Conservation (phyloP, 257 asterid species). For the Solanum infundibuliforme region DNA sequence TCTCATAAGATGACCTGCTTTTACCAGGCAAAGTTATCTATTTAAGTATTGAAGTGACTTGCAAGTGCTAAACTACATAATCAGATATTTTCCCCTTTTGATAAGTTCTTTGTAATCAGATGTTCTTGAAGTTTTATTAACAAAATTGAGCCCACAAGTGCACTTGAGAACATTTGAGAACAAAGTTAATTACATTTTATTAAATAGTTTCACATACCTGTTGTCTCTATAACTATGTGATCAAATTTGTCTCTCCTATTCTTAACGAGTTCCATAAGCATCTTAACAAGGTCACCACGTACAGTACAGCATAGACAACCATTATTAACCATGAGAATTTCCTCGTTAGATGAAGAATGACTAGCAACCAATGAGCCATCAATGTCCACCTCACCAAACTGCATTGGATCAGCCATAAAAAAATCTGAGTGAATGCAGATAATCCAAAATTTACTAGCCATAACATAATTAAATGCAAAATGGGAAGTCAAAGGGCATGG, state of each 20-base stretch:
- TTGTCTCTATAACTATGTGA: slow-evolving; percentile 92
- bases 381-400: slow-evolving; percentile 98
- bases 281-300: slow-evolving; percentile 92
- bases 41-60: neutral
- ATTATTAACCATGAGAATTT: slow-evolving; percentile 88
- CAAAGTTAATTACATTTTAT: neutral
- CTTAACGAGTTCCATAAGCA: slow-evolving; percentile 90
- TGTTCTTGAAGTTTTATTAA: neutral
- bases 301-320: slow-evolving; percentile 96
- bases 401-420: slow-evolving; percentile 15
- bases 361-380: slow-evolving; percentile 93
- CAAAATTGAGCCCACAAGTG: neutral
- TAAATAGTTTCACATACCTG: slow-evolving; percentile 37
- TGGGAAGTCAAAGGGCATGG: neutral
- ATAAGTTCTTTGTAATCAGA: neutral
- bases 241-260: slow-evolving; percentile 71
- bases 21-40: neutral
- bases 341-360: slow-evolving; percentile 85
- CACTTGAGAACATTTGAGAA: neutral
- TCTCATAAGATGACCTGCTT: neutral
- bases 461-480: neutral
- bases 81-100: neutral
- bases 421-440: neutral
- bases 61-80: neutral
- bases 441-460: neutral